Conservation (phyloP, 129 eudicot species). For the Heracleum sosnowskyi region DNA sequence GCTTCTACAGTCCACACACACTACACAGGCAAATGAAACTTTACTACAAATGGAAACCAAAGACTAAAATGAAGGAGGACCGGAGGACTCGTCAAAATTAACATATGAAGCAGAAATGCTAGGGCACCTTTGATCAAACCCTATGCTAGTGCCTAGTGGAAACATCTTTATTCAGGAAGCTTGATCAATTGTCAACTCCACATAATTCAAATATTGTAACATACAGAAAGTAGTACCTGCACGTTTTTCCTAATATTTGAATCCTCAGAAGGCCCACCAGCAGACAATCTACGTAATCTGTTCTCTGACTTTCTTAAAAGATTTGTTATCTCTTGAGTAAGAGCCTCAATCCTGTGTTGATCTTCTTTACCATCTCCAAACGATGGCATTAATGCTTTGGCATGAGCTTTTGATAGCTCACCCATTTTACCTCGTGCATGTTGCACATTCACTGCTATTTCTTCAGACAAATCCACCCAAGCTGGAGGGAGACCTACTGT, state of each 20-base stretch:
- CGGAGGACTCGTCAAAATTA: neutral
- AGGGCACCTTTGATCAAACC: neutral
- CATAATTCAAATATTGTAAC: neutral
- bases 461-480: conserved; percentile 95
- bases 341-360: conserved; percentile 66
- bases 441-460: conserved; percentile 62
- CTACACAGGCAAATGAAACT: neutral
- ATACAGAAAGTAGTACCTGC: conserved; percentile 43
- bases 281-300: conserved; percentile 57
- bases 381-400: conserved; percentile 86
- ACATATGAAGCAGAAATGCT: neutral
- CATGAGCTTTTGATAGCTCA: conserved; percentile 82
- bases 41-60: neutral
- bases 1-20: neutral
- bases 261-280: conserved; percentile 78
- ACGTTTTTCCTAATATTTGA: conserved; percentile 80
- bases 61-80: neutral
- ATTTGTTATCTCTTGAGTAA: conserved; percentile 68
- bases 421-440: conserved; percentile 55
- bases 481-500: conserved; percentile 93
- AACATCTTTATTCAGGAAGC: neutral
- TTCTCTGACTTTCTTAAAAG: conserved; percentile 65
- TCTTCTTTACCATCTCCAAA: conserved; percentile 93
- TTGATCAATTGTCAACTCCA: neutral
- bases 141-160: neutral